Conservation (phyloP, 2,329 filamentous ascomycete species). For the Hypoxylon sp. region DNA sequence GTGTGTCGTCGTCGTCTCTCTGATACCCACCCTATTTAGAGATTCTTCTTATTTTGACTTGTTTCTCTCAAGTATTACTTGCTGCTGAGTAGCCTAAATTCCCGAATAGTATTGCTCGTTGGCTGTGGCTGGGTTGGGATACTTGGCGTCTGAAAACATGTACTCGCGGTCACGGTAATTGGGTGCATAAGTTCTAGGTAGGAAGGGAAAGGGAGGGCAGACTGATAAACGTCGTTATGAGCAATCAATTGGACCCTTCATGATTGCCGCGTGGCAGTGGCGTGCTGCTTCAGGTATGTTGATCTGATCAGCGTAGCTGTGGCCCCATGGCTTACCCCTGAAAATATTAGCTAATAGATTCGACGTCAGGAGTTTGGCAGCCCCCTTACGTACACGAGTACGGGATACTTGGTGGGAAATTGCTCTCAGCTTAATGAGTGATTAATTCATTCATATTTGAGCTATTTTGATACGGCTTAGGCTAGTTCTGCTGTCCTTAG, state of each 20-base stretch:
- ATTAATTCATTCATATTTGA: no score
- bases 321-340: background rate
- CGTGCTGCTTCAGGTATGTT: background rate
- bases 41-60: slow-evolving; percentile 23
- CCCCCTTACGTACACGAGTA: background rate
- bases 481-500: no score
- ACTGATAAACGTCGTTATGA: slow-evolving; percentile 32
- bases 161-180: slow-evolving; percentile 17
- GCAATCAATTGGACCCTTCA: slow-evolving; percentile 26
- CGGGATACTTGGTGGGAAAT: no score
- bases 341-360: background rate
- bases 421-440: no score
- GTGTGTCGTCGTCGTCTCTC: slow-evolving; percentile 28
- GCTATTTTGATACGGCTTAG: no score
- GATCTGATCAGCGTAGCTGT: background rate
- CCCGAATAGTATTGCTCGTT: slow-evolving; percentile 22
- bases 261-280: background rate
- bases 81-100: slow-evolving; percentile 26
- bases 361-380: no score
- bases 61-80: background rate
- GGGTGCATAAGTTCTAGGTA: slow-evolving; percentile 29
- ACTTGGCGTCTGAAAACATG: slow-evolving; percentile 20
- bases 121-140: slow-evolving; percentile 23
- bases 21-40: slow-evolving; percentile 38
- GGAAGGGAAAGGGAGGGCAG: slow-evolving; percentile 25